Evolutionary conservation across 2,329 filamentous ascomycete species (phyloP).

Genomic region (Verticillium dahliae): DNA sequence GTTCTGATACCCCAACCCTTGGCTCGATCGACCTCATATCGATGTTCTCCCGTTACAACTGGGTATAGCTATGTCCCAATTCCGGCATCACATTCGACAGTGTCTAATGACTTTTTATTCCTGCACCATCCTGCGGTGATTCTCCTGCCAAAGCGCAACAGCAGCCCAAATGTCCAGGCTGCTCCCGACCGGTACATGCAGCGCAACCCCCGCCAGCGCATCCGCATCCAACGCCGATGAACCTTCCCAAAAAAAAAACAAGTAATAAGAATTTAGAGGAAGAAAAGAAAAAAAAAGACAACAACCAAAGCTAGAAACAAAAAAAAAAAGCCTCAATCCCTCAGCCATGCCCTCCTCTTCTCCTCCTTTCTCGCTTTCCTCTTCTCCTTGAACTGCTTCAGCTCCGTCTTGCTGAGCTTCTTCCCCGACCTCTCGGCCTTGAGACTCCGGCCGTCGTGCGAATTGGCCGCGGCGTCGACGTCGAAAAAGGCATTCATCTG

Average conservation of each 20-base stretch:
- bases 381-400: conserved; percentile 91
- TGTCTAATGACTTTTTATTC: not conserved
- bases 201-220: not conserved
- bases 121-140: not conserved
- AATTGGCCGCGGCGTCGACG: conserved; percentile 87
- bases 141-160: not conserved
- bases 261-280: no score
- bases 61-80: not conserved
- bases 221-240: not conserved
- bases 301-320: not conserved
- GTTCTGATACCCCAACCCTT: conserved; percentile 7
- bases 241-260: not conserved
- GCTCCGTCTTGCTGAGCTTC: conserved; percentile 76
- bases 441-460: conserved; percentile 81
- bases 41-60: not conserved
- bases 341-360: conserved; percentile 85
- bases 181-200: not conserved
- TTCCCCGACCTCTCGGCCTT: conserved; percentile 85
- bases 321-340: conserved; percentile 51
- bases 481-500: conserved; percentile 97
- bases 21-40: not conserved
- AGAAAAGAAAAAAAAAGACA: not conserved
- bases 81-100: not conserved
- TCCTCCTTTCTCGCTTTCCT: conserved; percentile 85
- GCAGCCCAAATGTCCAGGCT: not conserved